Evolutionary conservation across 2,329 filamentous ascomycete species (phyloP).

Genomic region (Byssochlamys sp.): DNA sequence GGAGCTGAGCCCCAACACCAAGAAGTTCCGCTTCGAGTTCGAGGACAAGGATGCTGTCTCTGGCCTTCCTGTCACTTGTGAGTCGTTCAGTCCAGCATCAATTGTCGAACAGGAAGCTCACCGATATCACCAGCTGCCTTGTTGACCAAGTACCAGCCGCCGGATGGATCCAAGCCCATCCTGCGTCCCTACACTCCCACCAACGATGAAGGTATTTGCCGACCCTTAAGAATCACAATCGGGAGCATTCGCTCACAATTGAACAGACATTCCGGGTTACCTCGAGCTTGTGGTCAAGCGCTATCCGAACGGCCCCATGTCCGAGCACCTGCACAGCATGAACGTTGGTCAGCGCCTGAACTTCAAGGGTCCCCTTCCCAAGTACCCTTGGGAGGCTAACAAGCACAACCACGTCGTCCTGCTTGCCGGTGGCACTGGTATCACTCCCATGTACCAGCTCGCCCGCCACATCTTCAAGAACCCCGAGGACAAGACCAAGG

Average conservation of each 20-base stretch:
- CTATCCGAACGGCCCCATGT: constrained; percentile 88
- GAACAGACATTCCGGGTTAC: constrained; percentile 62
- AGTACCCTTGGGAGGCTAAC: constrained; percentile 82
- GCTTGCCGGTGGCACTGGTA: constrained; percentile 88
- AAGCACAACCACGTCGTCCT: constrained; percentile 69
- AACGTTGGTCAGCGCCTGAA: constrained; percentile 70
- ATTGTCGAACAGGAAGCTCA: constrained; percentile 1
- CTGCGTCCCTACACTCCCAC: constrained; percentile 88
- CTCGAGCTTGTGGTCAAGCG: constrained; percentile 85
- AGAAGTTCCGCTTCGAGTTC: constrained; percentile 79
- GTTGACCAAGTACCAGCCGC: constrained; percentile 81
- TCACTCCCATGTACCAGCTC: constrained; percentile 97
- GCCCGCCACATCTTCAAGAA: constrained; percentile 87
- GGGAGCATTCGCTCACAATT: background rate
- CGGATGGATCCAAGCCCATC: constrained; percentile 72
- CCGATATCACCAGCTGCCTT: constrained; percentile 51
- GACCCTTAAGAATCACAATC: background rate
- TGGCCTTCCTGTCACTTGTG: constrained; percentile 69
- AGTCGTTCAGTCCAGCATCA: constrained; percentile 12
- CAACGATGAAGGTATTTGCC: constrained; percentile 63
- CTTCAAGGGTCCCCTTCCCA: constrained; percentile 90
- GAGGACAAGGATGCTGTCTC: constrained; percentile 76
- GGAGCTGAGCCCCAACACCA: constrained; percentile 85
- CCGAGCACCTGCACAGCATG: constrained; percentile 75
- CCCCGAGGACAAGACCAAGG: constrained; percentile 92